Conservation (phyloP, 805 yeast species). For the Pachysolen tannophilus region DNA sequence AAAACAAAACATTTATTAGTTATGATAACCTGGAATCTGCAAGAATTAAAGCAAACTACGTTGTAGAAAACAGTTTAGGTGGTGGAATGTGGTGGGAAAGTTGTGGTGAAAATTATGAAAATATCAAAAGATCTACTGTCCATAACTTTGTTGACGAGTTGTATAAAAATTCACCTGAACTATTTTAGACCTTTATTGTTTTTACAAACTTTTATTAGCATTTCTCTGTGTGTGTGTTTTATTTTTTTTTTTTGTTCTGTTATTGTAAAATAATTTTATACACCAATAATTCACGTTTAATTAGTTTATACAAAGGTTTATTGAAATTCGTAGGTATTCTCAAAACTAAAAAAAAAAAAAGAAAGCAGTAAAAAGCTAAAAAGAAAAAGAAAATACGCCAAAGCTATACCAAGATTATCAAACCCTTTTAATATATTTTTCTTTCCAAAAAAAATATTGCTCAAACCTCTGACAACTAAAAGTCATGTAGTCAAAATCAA, state of each 20-base stretch:
- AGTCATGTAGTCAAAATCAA: conserved; percentile 62
- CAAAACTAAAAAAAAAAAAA: too few species aligned
- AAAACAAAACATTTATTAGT: conserved; percentile 33
- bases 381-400: too few species aligned
- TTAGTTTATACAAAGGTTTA: too few species aligned
- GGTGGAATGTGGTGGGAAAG: conserved; percentile 98
- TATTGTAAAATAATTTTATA: too few species aligned
- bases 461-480: conserved; percentile 53
- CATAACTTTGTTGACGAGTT: conserved; percentile 35
- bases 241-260: too few species aligned
- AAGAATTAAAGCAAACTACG: conserved; percentile 51
- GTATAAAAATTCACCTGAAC: background rate
- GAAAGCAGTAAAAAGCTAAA: too few species aligned
- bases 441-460: conserved; percentile 69
- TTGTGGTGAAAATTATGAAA: conserved; percentile 49
- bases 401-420: too few species aligned
- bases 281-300: too few species aligned
- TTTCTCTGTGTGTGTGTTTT: too few species aligned
- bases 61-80: conserved; percentile 39
- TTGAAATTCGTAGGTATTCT: too few species aligned
- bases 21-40: conserved; percentile 61
- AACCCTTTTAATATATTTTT: conserved; percentile 13
- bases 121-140: conserved; percentile 31
- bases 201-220: too few species aligned
- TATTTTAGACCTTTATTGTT: too few species aligned